These are phyloP conservation scores for Ganoderma lucidum DNA, from an alignment of 1,284 basidiomycete genomes.

Conservation along the genomic window DNA sequence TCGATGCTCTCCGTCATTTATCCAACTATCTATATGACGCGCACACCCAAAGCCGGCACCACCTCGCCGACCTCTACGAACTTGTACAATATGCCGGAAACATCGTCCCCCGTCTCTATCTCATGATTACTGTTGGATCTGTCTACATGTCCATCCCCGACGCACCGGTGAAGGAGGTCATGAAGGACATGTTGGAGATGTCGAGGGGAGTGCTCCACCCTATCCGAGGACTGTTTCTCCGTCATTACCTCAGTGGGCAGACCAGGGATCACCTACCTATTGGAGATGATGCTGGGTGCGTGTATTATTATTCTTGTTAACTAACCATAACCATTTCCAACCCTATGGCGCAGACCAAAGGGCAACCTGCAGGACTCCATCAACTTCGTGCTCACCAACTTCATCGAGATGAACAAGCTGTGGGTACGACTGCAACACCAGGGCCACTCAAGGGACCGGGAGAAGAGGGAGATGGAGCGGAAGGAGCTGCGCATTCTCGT, in stretches of 20 bases:
- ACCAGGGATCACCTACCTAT: conserved; percentile 93
- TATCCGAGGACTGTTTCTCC: conserved; percentile 89
- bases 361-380: conserved; percentile 95
- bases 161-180: conserved; percentile 95
- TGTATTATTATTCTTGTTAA: conserved; percentile 17
- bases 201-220: conserved; percentile 94
- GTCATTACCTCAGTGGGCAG: conserved; percentile 95
- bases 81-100: conserved; percentile 96
- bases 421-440: conserved; percentile 98
- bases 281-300: conserved; percentile 84
- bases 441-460: conserved; percentile 93
- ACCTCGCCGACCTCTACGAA: conserved; percentile 96
- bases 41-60: conserved; percentile 87
- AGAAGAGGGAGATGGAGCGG: conserved; percentile 94
- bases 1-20: conserved; percentile 91
- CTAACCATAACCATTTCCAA: not conserved
- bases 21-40: conserved; percentile 96
- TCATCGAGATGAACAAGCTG: conserved; percentile 99
- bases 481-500: conserved; percentile 93
- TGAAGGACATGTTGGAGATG: conserved; percentile 99
- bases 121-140: conserved; percentile 98
- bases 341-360: conserved; percentile 61
- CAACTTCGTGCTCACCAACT: conserved; percentile 94
- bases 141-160: conserved; percentile 98
- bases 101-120: conserved; percentile 93